These are phyloP conservation scores for Tuber borchii DNA, from an alignment of 495 filamentous ascomycete genomes.

Conservation along the genomic window DNA sequence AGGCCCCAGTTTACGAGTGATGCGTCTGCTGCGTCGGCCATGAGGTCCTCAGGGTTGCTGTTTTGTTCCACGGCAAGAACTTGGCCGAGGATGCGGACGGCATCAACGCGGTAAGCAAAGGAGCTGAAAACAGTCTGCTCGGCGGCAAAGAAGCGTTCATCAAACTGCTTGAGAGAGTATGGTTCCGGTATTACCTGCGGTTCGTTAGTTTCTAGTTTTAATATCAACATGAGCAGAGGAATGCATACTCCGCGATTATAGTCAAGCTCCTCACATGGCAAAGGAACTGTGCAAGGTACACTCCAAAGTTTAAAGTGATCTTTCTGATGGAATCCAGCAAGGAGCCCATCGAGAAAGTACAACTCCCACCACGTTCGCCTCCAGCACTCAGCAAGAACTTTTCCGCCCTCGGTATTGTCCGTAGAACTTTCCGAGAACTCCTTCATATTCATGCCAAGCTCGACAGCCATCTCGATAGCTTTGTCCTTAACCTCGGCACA, in stretches of 20 bases:
- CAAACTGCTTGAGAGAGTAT: constrained; percentile 61
- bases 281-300: constrained; percentile 53
- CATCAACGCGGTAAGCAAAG: constrained; percentile 69
- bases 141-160: constrained; percentile 58
- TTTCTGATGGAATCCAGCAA: constrained; percentile 53
- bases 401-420: constrained; percentile 44
- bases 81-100: constrained; percentile 64
- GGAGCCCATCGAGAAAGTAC: constrained; percentile 68
- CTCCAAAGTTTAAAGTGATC: constrained; percentile 55
- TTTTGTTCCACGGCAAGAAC: constrained; percentile 54
- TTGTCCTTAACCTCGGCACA: constrained; percentile 59
- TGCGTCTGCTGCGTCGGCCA: constrained; percentile 56
- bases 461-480: constrained; percentile 64
- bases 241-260: constrained; percentile 58
- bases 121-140: constrained; percentile 66
- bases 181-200: constrained; percentile 56
- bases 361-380: constrained; percentile 90
- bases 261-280: constrained; percentile 74
- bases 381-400: constrained; percentile 65
- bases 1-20: constrained; percentile 75
- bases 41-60: constrained; percentile 25
- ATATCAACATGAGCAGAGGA: background rate
- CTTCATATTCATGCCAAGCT: constrained; percentile 64
- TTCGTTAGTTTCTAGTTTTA: constrained; percentile 13
- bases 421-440: constrained; percentile 39